Conservation (phyloP, 176 grass and related monocot species). For the Puya raimondii region DNA sequence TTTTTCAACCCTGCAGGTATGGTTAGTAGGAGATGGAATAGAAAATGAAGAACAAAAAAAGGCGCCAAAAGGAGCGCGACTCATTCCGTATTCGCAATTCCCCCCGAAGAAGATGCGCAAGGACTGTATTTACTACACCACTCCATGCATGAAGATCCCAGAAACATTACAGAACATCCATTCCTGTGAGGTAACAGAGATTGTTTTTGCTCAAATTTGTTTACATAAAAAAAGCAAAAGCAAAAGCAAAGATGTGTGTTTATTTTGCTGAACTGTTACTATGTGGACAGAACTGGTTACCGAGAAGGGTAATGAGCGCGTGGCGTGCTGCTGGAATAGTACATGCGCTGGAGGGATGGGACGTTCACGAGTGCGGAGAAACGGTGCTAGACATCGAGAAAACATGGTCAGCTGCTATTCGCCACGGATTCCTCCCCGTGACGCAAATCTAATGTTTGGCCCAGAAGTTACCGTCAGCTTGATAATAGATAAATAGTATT, state of each 20-base stretch:
- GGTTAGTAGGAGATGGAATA: slow-evolving; percentile 68
- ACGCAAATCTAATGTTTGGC: slow-evolving; percentile 17
- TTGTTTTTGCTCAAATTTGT: neutral
- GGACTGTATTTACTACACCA: slow-evolving; percentile 51
- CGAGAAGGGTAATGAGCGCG: slow-evolving; percentile 90
- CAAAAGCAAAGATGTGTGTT: neutral
- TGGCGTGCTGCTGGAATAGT: slow-evolving; percentile 67
- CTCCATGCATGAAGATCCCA: slow-evolving; percentile 65
- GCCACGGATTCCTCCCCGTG: slow-evolving; percentile 58
- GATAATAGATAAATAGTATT: no score
- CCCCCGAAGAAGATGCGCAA: slow-evolving; percentile 51
- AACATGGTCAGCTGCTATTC: slow-evolving; percentile 54
- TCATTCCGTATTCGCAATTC: slow-evolving; percentile 65
- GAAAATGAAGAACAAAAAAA: slow-evolving; percentile 42
- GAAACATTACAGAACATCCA: slow-evolving; percentile 70
- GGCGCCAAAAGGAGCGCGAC: slow-evolving; percentile 55
- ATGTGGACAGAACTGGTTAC: slow-evolving; percentile 65
- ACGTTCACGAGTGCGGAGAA: slow-evolving; percentile 62
- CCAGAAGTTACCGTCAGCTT: neutral
- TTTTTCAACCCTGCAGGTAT: slow-evolving; percentile 30
- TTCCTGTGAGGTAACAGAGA: slow-evolving; percentile 57
- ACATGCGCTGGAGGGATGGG: slow-evolving; percentile 66
- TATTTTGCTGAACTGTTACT: slow-evolving; percentile 5
- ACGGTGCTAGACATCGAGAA: slow-evolving; percentile 48
- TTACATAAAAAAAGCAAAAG: neutral